Evolutionary conservation across 208 protist genomes (phyloP).

Genomic region (Leishmania guyanensis): DNA sequence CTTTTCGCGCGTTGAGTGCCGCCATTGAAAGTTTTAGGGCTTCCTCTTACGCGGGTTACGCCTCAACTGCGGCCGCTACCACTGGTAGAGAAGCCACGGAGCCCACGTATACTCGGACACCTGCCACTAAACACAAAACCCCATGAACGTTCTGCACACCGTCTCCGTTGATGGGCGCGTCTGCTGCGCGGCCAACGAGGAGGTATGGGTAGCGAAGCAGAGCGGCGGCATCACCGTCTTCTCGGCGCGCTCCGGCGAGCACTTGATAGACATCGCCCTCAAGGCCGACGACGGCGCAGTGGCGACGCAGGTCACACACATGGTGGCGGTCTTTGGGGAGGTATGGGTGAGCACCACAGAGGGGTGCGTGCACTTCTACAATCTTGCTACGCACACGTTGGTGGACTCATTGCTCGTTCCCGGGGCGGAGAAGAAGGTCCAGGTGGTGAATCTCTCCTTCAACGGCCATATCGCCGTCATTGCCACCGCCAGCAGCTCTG

Average conservation of each 20-base stretch:
- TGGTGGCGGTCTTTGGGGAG: constrained; percentile 56
- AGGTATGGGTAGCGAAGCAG: constrained; percentile 70
- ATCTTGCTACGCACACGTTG: constrained; percentile 23
- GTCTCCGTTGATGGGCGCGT: constrained; percentile 40
- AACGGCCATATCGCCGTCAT: constrained; percentile 55
- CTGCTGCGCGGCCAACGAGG: constrained; percentile 35
- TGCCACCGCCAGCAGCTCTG: constrained; percentile 46
- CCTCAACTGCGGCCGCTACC: background rate
- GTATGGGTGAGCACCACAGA: constrained; percentile 58
- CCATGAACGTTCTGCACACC: constrained; percentile 27
- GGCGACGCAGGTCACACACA: constrained; percentile 30
- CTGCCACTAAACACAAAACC: background rate
- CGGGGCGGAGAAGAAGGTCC: constrained; percentile 46
- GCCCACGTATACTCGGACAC: background rate
- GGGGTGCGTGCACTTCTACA: constrained; percentile 56
- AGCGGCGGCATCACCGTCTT: constrained; percentile 60
- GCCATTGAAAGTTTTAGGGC: background rate
- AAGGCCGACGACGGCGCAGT: constrained; percentile 14
- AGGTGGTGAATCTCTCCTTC: constrained; percentile 55
- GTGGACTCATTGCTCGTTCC: constrained; percentile 24
- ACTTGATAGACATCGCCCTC: constrained; percentile 33
- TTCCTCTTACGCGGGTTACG: background rate
- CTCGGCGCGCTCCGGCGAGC: constrained; percentile 27
- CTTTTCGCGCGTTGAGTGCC: background rate
- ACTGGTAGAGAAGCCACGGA: too few species aligned